Evolutionary conservation across 169 alveolate species (phyloP).

Genomic region (Plasmodium vinckei): DNA sequence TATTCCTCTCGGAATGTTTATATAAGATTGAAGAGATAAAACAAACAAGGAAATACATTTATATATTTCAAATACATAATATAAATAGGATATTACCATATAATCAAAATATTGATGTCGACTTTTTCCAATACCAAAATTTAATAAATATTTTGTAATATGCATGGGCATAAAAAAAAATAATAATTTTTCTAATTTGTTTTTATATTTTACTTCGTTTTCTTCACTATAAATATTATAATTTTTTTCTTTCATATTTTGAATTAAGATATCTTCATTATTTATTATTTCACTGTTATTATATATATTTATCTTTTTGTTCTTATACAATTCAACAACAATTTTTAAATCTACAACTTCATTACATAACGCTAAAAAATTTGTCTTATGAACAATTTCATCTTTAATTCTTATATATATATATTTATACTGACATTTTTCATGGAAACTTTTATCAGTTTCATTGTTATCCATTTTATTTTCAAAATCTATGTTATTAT

Average conservation of each 20-base stretch:
- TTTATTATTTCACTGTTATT: conserved; percentile 29
- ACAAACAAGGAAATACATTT: conserved; percentile 45
- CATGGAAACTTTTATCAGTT: neutral
- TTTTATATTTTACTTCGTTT: conserved; percentile 32
- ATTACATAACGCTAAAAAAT: conserved; percentile 24
- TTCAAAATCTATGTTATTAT: neutral
- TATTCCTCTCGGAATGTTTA: conserved; percentile 49
- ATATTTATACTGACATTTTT: conserved; percentile 14
- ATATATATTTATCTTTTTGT: neutral
- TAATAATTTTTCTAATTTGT: conserved; percentile 46
- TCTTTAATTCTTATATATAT: conserved; percentile 38
- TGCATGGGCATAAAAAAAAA: conserved; percentile 69
- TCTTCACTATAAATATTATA: conserved; percentile 4
- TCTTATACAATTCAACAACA: conserved; percentile 30
- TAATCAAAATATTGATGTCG: conserved; percentile 22
- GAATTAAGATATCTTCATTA: conserved; percentile 31
- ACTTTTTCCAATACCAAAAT: neutral
- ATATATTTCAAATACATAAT: conserved; percentile 49
- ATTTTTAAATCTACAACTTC: conserved; percentile 44
- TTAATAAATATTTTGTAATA: conserved; percentile 26
- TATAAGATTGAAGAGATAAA: conserved; percentile 14
- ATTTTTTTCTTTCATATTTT: conserved; percentile 26
- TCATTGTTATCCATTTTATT: neutral
- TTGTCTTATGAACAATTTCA: conserved; percentile 37
- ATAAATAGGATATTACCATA: conserved; percentile 36